A percentile compares a stretch with the other conserved stretches of the same genome.
These are phyloP conservation scores for Paramyrothecium sp. DNA, from an alignment of 2,329 filamentous ascomycete genomes.

Conservation along the genomic window DNA sequence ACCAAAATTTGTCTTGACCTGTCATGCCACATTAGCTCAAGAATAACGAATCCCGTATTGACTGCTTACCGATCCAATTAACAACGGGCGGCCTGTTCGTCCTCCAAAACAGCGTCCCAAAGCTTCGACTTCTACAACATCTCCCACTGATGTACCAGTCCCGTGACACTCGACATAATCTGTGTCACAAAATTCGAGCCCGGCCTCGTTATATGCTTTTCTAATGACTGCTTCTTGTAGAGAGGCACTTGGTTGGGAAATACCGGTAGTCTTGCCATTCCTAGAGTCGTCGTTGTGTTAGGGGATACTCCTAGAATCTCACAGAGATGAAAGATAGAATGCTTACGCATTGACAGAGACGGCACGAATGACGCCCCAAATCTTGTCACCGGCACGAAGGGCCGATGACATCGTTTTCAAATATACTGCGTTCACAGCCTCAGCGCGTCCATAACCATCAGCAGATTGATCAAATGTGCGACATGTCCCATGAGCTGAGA, in stretches of 20 bases:
- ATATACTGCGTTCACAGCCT: slow-evolving; percentile 53
- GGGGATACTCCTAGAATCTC: not conserved
- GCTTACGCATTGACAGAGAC: slow-evolving; percentile 41
- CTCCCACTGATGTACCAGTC: slow-evolving; percentile 25
- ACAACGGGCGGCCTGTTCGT: slow-evolving; percentile 25
- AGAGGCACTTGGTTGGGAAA: slow-evolving; percentile 48
- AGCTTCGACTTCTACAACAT: slow-evolving; percentile 27
- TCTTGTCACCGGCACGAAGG: slow-evolving; percentile 48
- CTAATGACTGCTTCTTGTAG: slow-evolving; percentile 36
- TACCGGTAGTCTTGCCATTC: slow-evolving; percentile 46
- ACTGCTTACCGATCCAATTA: slow-evolving; percentile 44
- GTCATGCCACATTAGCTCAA: not conserved
- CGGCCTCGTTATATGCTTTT: slow-evolving; percentile 19
- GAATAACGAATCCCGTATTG: not conserved
- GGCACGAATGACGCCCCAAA: slow-evolving; percentile 46
- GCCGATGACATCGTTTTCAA: slow-evolving; percentile 54
- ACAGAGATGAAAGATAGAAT: slow-evolving; percentile 14
- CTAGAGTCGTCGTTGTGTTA: slow-evolving; percentile 1
- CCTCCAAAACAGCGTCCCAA: slow-evolving; percentile 22
- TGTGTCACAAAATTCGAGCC: slow-evolving; percentile 20
- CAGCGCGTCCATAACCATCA: slow-evolving; percentile 54
- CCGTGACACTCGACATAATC: too few relatives aligned
- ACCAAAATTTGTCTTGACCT: slow-evolving; percentile 23
- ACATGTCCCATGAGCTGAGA: slow-evolving; percentile 29
- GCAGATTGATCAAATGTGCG: slow-evolving; percentile 50